Conservation (phyloP, 2,329 filamentous ascomycete genomes). For the Cercospora beticola region DNA sequence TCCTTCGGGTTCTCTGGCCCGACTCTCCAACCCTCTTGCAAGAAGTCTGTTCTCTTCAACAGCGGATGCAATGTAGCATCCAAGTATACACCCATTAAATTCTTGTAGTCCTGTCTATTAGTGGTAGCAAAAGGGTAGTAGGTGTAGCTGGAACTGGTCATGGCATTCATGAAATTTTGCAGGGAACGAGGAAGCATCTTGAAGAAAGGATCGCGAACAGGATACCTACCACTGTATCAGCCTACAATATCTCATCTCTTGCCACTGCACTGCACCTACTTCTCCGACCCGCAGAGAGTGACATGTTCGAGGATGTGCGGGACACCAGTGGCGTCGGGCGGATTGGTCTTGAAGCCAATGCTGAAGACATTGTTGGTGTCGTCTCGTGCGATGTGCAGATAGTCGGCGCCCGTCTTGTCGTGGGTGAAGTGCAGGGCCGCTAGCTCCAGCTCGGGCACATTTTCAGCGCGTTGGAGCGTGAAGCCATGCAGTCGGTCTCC, state of each 20-base stretch:
- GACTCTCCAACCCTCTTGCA: slow-evolving; percentile 94
- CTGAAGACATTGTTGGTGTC: slow-evolving; percentile 99
- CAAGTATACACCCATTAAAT: slow-evolving; percentile 93
- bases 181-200: slow-evolving; percentile 98
- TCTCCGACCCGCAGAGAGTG: slow-evolving; percentile 90
- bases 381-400: slow-evolving; percentile 89
- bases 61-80: slow-evolving; percentile 90
- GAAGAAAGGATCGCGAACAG: slow-evolving; percentile 98
- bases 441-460: slow-evolving; percentile 90
- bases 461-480: slow-evolving; percentile 82
- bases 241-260: slow-evolving; percentile 13
- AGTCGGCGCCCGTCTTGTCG: slow-evolving; percentile 93
- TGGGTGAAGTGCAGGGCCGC: slow-evolving; percentile 88
- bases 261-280: slow-evolving; percentile 54
- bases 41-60: slow-evolving; percentile 86
- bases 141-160: slow-evolving; percentile 93
- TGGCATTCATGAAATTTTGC: slow-evolving; percentile 99
- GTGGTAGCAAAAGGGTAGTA: slow-evolving; percentile 98
- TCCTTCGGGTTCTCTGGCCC: slow-evolving; percentile 80
- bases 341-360: slow-evolving; percentile 98
- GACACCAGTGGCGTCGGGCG: slow-evolving; percentile 90
- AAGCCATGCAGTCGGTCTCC: slow-evolving; percentile 92
- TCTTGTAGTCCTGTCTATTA: slow-evolving; percentile 91
- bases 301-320: slow-evolving; percentile 98
- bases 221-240: slow-evolving; percentile 61